A percentile compares a stretch with the other conserved stretches of the same genome.
Conservation (phyloP, 2,329 filamentous ascomycete genomes). For the Exophiala aquamarina region DNA sequence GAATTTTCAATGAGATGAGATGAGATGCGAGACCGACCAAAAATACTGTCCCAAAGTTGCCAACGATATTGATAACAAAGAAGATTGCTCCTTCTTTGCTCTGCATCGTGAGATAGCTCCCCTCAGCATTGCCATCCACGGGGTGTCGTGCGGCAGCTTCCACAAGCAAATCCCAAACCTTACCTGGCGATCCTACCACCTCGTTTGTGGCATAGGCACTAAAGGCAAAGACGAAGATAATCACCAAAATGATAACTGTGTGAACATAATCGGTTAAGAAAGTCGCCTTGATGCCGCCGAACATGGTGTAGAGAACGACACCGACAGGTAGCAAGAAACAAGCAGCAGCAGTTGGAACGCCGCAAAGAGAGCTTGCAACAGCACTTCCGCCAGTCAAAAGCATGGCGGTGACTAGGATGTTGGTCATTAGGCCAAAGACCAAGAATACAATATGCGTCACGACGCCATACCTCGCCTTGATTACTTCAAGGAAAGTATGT, state of each 20-base stretch:
- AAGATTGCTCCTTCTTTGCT: constrained; percentile 80
- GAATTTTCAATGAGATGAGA: constrained; percentile 84
- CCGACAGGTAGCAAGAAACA: constrained; percentile 81
- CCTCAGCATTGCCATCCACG: constrained; percentile 74
- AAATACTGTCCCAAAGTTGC: constrained; percentile 82
- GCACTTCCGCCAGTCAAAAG: constrained; percentile 79
- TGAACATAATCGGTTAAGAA: constrained; percentile 86
- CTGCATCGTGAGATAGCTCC: constrained; percentile 84
- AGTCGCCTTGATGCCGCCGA: constrained; percentile 78
- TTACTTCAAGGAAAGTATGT: constrained; percentile 80
- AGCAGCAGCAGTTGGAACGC: constrained; percentile 74
- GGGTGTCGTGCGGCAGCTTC: constrained; percentile 69
- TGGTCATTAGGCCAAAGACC: constrained; percentile 78
- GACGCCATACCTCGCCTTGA: constrained; percentile 75
- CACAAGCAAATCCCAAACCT: constrained; percentile 75
- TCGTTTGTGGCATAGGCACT: constrained; percentile 75
- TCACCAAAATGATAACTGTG: constrained; percentile 73
- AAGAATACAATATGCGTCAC: constrained; percentile 76
- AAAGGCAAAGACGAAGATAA: constrained; percentile 82
- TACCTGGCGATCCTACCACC: constrained; percentile 70
- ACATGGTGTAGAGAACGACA: constrained; percentile 75
- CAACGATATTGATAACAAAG: constrained; percentile 87
- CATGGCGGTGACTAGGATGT: constrained; percentile 87
- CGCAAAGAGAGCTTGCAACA: constrained; percentile 69
- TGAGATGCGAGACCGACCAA: constrained; percentile 64